Base-by-base conservation (phyloP, 1,284 basidiomycete species). In the Ganoderma sp. region DNA sequence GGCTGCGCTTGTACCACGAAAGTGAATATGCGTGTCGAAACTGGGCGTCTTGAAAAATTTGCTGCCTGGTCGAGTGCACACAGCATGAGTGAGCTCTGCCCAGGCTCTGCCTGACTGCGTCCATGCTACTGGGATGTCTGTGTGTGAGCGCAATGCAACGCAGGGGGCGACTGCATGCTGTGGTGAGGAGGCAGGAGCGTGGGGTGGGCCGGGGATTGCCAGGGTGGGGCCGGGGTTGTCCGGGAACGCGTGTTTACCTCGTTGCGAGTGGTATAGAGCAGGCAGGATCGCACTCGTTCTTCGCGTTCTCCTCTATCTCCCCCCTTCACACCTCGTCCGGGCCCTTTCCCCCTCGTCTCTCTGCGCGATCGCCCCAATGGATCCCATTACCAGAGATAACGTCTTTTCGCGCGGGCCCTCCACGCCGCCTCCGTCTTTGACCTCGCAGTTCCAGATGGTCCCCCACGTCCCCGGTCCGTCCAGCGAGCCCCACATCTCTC, bases 341-440 rank as follows among this genome's bases (percentile, higher is more conserved):
- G 67, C 69, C 66, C 48, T 61, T 67, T 45, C 61, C 66, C 68
- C 69, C 71, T 70, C 71, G 62, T 67, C 64, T 65, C 61, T 61
- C 69, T 60, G 69, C 69, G 67, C 69, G 68, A 75, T 74, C 68
- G 69, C 71, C 64, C 61, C 64, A 68, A 80, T 80, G 79, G 80
- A 81, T 68, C 74, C 76, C 70, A 72, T 78, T 62, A 74, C 69
- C 75, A 77, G 78, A 77, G 78, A 84, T 75, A 86, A 87, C 74
- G 84, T 89, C 69, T 90, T 90, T 75, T 88, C 87, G 32, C 81
- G 87, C 67, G 86, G 84, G 59, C 84, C 85, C 59, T 84, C 87
- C 45, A 88, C 88, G 56, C 88, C 88, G 65, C 79, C 78, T 64
- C 79, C 82, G 52, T 79, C 81, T 65, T 78, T 81, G 71, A 32